Evolutionary conservation across 768 basidiomycete genomes (phyloP), one percentile per base, ranked within the genome.

Genomic region (Mycena kentingensis): DNA sequence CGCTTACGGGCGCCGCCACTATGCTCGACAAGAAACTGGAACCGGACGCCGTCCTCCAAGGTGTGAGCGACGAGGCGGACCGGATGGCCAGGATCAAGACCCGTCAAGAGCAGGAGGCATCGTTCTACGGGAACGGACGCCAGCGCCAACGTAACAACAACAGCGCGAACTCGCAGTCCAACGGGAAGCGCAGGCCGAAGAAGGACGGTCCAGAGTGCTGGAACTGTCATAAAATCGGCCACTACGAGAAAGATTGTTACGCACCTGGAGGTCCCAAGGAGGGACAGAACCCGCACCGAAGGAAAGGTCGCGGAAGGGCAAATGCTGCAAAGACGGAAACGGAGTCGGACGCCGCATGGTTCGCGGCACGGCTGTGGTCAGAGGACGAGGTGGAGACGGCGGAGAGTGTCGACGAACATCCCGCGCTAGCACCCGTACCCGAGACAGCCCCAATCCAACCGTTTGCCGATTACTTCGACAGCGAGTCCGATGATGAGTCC

Each of bases 191-290:
- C 7, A 10, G 36, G 10, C 36, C 36, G 19, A 37, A 18, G 19
- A 37, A 19, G 36, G 16, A 16, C 31, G 16, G 8, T 8, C 8
- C 11, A 10, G 37, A 51, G 42, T 71, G 72, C 49, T 55, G 56
- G 41, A 72, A 71, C 43, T 73, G 70, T 52, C 32, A 56, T 12
- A 60, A 63, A 36, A 55, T 50, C 13, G 67, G 73, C 2, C 70
- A 74, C 39, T n/a, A 59, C 2, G 54, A 53, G 48, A 52, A 36
- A 7, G 65, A 73, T 27, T 75, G 73, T 44, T 75, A 68, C 70
- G 61, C 60, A 5, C 66, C 67, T 39, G 73, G 74, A 3, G 71
- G 72, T 28, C 70, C 68, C 32, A 67, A 66, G 46, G 68, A 72
- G 43, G 74, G 72, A 2, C 68, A 73, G 45, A 57, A 58, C 25